Evolutionary conservation across 1,139 yeast species (phyloP), one percentile per base, ranked within the genome.

Genomic region (Candida tetrigidarum): DNA sequence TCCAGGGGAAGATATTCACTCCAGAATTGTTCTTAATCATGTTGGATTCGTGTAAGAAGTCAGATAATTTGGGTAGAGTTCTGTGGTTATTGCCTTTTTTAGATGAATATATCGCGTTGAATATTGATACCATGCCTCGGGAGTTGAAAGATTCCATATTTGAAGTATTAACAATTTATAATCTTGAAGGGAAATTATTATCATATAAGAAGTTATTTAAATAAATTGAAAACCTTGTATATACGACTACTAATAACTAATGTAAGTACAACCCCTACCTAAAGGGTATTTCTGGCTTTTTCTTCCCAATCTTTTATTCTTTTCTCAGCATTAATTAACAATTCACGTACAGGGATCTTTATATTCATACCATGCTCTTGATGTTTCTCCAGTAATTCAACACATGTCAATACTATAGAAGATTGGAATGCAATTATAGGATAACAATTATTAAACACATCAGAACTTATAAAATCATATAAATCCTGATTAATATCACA

Each of bases 81-180:
- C 59, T 69, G 64, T 71, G 77, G 77, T 44, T 71, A 12, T 55
- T 67, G 22, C 76, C 74, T 2, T 66, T 67, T 50, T 55, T 71
- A 43, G 76, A 71, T 47, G 50, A 52, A n/a, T 69, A 54, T 41
- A 44, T 71, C 19, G 33, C 26, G 3, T 10, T 9, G 12, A n/a
- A 16, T 15, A 38, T 41, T 7, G 26, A 47, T 25, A 5, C 26
- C 3, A 32, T 46, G 5, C 19, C 49, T 1, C 16, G 33, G 14
- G 43, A 44, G 14, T 45, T 60, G 38, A 50, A 55, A 35, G 19
- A 39, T 16, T 47, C 52, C 2, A 51, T 62, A 11, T 49, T 56
- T 38, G 41, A 49, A 3, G 48, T 60, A n/a, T 51, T 64, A 42
- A 51, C 43, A 8, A 39, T 43, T 27, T 57, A 60, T 45, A 59